These are phyloP conservation scores for Alloascoidea hylecoeti DNA, from an alignment of 805 yeast genomes.

Conservation along the genomic window DNA sequence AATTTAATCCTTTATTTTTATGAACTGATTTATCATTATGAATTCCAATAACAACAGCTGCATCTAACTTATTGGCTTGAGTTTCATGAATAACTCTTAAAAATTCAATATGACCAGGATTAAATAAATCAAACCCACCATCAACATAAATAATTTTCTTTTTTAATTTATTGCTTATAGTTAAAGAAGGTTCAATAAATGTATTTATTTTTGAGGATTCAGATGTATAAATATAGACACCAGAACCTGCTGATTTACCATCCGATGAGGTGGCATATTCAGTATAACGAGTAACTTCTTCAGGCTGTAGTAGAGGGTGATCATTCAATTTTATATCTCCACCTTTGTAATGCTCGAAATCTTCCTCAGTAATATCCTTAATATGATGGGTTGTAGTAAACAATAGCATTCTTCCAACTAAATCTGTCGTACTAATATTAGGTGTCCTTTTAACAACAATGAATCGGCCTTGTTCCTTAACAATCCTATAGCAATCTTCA, in stretches of 20 bases:
- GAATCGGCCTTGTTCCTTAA: constrained; percentile 77
- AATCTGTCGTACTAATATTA: constrained; percentile 88
- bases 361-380: constrained; percentile 16
- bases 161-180: constrained; percentile 8
- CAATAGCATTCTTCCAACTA: constrained; percentile 77
- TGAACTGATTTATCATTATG: constrained; percentile 45
- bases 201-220: constrained; percentile 13
- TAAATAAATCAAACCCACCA: constrained; percentile 87
- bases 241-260: constrained; percentile 44
- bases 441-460: constrained; percentile 89
- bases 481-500: constrained; percentile 76
- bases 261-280: constrained; percentile 50
- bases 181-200: constrained; percentile 21
- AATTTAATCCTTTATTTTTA: constrained; percentile 41
- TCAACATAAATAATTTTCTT: constrained; percentile 37
- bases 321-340: constrained; percentile 1
- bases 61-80: constrained; percentile 21
- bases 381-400: constrained; percentile 46
- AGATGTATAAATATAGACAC: constrained; percentile 31
- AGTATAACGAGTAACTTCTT: constrained; percentile 26
- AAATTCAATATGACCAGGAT: constrained; percentile 82
- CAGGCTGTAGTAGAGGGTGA: constrained; percentile 10
- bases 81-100: constrained; percentile 33
- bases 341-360: constrained; percentile 10
- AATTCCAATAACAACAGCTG: constrained; percentile 53